Conservation (phyloP, 2,329 filamentous ascomycete genomes). For the Aspergillus bombycis region DNA sequence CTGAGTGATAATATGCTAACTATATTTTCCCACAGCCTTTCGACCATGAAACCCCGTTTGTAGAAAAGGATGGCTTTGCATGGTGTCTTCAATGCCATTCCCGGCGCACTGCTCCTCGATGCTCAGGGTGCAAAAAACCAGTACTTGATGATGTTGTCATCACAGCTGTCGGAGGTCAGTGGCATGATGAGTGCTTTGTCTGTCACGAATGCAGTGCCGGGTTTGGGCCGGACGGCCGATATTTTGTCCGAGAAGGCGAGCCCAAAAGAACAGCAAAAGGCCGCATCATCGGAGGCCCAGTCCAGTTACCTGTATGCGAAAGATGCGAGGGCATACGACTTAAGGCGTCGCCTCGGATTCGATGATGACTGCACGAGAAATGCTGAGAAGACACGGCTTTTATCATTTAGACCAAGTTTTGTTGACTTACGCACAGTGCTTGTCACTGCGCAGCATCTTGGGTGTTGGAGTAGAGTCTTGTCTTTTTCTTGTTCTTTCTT, state of each 20-base stretch:
- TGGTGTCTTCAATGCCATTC: conserved; percentile 96
- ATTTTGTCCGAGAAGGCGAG: conserved; percentile 63
- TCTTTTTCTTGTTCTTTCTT: background rate
- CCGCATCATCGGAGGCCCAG: conserved; percentile 49
- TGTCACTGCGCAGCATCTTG: background rate
- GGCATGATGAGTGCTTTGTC: conserved; percentile 90
- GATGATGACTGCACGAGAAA: background rate
- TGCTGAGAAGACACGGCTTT: background rate
- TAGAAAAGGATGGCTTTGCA: conserved; percentile 96
- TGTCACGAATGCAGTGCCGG: conserved; percentile 69
- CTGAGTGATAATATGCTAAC: conserved; percentile 16
- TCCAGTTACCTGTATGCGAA: conserved; percentile 65
- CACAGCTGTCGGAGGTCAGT: conserved; percentile 84
- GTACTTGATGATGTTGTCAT: conserved; percentile 91
- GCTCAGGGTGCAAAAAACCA: conserved; percentile 78
- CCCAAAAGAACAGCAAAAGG: conserved; percentile 49
- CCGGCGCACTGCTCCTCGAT: conserved; percentile 86
- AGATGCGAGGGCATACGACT: conserved; percentile 64
- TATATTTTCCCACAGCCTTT: conserved; percentile 53
- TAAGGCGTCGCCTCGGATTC: conserved; percentile 53
- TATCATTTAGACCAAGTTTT: background rate
- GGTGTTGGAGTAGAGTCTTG: background rate
- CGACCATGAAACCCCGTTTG: conserved; percentile 71
- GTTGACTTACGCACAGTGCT: background rate
- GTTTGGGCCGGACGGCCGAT: conserved; percentile 63